Evolutionary conservation across 2,329 filamentous ascomycete genomes (phyloP).

Genomic region (Penicillium digitatum): DNA sequence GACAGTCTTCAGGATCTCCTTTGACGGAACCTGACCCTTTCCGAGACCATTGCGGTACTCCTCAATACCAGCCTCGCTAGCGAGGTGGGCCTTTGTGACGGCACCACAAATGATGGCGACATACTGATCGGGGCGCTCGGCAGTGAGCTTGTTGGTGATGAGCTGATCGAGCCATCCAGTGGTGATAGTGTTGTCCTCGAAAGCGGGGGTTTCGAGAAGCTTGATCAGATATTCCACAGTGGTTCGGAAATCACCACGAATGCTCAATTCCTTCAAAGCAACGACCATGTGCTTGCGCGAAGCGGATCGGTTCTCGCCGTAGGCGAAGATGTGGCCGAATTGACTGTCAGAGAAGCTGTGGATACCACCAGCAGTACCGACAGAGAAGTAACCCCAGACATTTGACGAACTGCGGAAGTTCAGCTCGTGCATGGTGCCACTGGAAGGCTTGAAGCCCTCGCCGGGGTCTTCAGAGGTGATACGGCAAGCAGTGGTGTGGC

Average conservation of each 20-base stretch:
- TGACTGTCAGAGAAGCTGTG: constrained; percentile 99
- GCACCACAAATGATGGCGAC: constrained; percentile 94
- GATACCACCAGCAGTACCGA: constrained; percentile 92
- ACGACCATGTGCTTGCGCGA: constrained; percentile 99
- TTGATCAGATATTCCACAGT: constrained; percentile 99
- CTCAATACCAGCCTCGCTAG: constrained; percentile 81
- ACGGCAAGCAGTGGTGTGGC: constrained; percentile 96
- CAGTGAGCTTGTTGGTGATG: constrained; percentile 95
- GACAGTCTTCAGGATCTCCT: constrained; percentile 95
- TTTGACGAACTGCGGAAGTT: constrained; percentile 99
- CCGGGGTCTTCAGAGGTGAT: constrained; percentile 98
- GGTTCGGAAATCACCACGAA: constrained; percentile 97
- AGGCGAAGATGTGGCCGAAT: constrained; percentile 98
- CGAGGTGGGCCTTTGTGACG: constrained; percentile 87
- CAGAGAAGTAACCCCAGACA: constrained; percentile 99
- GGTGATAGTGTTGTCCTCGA: constrained; percentile 98
- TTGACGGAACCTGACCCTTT: constrained; percentile 94
- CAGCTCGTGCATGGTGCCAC: constrained; percentile 96
- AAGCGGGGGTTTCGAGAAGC: constrained; percentile 93
- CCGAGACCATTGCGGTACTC: constrained; percentile 87
- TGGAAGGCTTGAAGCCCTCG: constrained; percentile 98
- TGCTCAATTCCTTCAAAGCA: constrained; percentile 95
- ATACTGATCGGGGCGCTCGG: constrained; percentile 88
- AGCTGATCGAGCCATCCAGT: constrained; percentile 98
- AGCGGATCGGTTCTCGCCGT: constrained; percentile 92